Base-by-base conservation (phyloP, 1,284 basidiomycete species). In the Ganoderma leucocontextum region DNA sequence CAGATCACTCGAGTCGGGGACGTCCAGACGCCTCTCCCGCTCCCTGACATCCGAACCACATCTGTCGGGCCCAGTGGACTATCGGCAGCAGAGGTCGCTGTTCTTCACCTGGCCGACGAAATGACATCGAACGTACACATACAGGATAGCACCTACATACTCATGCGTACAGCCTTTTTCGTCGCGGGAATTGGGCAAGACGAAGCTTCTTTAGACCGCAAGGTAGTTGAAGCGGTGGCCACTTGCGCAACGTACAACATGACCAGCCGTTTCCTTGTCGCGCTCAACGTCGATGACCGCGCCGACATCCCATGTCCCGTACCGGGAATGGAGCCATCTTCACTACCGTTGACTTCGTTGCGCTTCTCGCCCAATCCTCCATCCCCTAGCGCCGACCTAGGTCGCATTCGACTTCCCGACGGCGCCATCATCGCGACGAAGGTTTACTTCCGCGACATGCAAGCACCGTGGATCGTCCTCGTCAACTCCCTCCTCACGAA, bases 161-260 rank as follows among this genome's bases (percentile, higher is more conserved):
- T 29, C 52, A 17, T 33, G 29, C 52, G 13, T 13, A 0, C 10
- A 6, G 10, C 25, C 12, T 53, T 53, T 29, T 53, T 33, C 52
- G 15, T 7, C 2, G 25, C 52, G 52, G 52, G 52, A 8, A 13
- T 53, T 8, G 12, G 52, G n/a, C 55, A 9, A 12, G 35, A 57
- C 55, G 33, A 35, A 17, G 55, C 15, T 36, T 9, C 33, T 19
- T 10, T 57, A 5, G 10, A 57, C 19, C 55, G 55, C 35, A 57
- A 57, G 35, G 35, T 49, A 9, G 62, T 63, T 7, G 62, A 63
- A 17, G 62, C 62, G 35, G 62, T 47, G 6, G 49, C 62, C 10
- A 53, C 49, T 1, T 42, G 41, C 49, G 62, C 62, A 17, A 29
- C 49, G 47, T 63, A 63, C 52, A 63, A 63, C 36, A 63, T 63